A percentile compares a stretch with the other conserved stretches of the same genome.
These are phyloP conservation scores for Scalesia atractyloides DNA, from an alignment of 129 eudicot species.

Conservation along the genomic window DNA sequence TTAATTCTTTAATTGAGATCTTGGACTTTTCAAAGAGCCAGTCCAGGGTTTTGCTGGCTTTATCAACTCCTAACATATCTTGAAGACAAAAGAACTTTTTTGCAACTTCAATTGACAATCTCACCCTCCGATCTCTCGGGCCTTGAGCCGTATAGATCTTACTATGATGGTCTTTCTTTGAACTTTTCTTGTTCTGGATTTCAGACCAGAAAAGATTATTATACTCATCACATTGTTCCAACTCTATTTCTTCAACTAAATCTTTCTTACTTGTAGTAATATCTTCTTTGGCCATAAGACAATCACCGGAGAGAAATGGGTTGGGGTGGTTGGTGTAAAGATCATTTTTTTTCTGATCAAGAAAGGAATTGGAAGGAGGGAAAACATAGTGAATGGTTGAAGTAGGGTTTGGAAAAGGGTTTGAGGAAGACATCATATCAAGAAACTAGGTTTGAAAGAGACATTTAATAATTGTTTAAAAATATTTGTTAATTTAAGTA, in stretches of 20 bases:
- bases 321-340: slow-evolving; percentile 25
- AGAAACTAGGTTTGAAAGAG: slow-evolving; percentile 14
- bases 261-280: slow-evolving; percentile 13
- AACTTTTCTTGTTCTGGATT: slow-evolving; percentile 13
- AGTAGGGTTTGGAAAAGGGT: slow-evolving; percentile 31
- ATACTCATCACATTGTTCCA: slow-evolving; percentile 11
- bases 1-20: slow-evolving; percentile 54
- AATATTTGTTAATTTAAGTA: slow-evolving; percentile 8
- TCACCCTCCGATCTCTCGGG: slow-evolving; percentile 47
- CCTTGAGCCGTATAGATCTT: slow-evolving; percentile 60
- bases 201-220: slow-evolving; percentile 6
- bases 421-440: slow-evolving; percentile 34
- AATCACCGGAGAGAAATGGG: slow-evolving; percentile 11
- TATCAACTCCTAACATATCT: slow-evolving; percentile 51
- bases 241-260: slow-evolving; percentile 29
- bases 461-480: slow-evolving; percentile 14
- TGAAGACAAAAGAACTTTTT: slow-evolving; percentile 53
- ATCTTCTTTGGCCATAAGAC: background rate
- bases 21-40: slow-evolving; percentile 60
- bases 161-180: slow-evolving; percentile 56
- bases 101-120: slow-evolving; percentile 54
- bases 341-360: slow-evolving; percentile 22
- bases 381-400: slow-evolving; percentile 27
- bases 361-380: slow-evolving; percentile 28
- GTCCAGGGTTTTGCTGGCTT: slow-evolving; percentile 56